phyloP scores from a whole-genome alignment of 116 monocot genomes.

The Papilionanthe hybrid region DNA sequence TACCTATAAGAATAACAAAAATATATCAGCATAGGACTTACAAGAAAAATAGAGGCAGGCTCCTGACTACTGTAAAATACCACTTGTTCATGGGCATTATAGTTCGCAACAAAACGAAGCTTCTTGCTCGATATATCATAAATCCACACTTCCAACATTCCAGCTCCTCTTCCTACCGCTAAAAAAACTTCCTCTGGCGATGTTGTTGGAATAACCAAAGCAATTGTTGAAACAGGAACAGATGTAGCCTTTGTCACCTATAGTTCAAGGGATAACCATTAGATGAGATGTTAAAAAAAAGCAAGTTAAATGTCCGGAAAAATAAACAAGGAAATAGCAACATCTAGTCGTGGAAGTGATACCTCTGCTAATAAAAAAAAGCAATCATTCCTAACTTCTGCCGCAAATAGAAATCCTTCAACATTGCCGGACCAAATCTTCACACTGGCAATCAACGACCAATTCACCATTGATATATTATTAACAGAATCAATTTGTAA shows the following conservation, averaged over 20 bases:
- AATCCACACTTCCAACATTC: slow-evolving; percentile 60
- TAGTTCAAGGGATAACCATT: slow-evolving; percentile 2
- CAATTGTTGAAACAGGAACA: slow-evolving; percentile 56
- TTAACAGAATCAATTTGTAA: not conserved
- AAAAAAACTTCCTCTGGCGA: slow-evolving; percentile 34
- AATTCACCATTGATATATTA: not conserved
- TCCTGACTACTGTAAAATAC: slow-evolving; percentile 25
- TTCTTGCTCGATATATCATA: slow-evolving; percentile 35
- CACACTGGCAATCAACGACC: slow-evolving; percentile 35
- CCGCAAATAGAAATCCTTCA: slow-evolving; percentile 27
- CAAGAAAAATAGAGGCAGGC: not conserved
- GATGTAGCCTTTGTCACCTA: slow-evolving; percentile 37
- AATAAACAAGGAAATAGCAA: not conserved
- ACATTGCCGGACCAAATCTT: slow-evolving; percentile 59
- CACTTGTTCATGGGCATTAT: slow-evolving; percentile 62
- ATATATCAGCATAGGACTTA: slow-evolving; percentile 12
- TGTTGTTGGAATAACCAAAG: slow-evolving; percentile 31
- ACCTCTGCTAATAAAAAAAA: slow-evolving; percentile 74
- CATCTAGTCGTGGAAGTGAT: not conserved
- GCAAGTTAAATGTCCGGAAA: not conserved
- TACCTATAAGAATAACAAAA: slow-evolving; percentile 35
- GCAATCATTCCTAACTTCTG: slow-evolving; percentile 23
- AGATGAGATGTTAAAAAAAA: not conserved
- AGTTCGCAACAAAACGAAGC: slow-evolving; percentile 26
- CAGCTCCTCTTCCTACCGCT: slow-evolving; percentile 82